A percentile compares a stretch with the other conserved stretches of the same genome.
These are phyloP conservation scores for Flaveria sonorensis DNA, from an alignment of 129 eudicot genomes.

Conservation along the genomic window DNA sequence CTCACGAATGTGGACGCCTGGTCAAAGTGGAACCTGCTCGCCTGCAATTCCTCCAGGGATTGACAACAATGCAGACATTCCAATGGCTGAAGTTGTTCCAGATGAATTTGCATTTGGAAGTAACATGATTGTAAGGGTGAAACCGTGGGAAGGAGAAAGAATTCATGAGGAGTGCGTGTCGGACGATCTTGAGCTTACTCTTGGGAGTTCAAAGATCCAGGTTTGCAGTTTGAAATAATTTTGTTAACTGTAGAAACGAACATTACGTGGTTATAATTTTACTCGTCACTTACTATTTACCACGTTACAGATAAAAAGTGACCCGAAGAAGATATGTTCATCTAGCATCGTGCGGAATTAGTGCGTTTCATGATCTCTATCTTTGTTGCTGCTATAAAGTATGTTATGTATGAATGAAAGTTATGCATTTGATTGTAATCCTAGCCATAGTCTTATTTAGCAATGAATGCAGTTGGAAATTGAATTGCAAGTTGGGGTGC, in stretches of 20 bases:
- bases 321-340: conserved; percentile 10
- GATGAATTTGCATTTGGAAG: conserved; percentile 76
- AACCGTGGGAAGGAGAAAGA: conserved; percentile 95
- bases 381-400: conserved; percentile 17
- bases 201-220: conserved; percentile 62
- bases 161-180: conserved; percentile 72
- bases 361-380: neutral
- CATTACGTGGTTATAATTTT: neutral
- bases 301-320: conserved; percentile 32
- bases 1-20: conserved; percentile 75
- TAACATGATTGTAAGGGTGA: conserved; percentile 40
- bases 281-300: neutral
- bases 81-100: conserved; percentile 60
- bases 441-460: conserved; percentile 13
- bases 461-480: conserved; percentile 28
- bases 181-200: conserved; percentile 92
- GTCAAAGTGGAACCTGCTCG: conserved; percentile 85
- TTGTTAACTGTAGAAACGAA: neutral
- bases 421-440: conserved; percentile 32
- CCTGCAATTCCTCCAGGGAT: conserved; percentile 63
- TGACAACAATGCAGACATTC: conserved; percentile 62
- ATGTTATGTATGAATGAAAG: conserved; percentile 32
- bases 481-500: conserved; percentile 26
- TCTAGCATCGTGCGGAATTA: neutral
- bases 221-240: conserved; percentile 30